These are phyloP conservation scores for Komagataella pastoris DNA, from an alignment of 805 yeast species.

Conservation along the genomic window DNA sequence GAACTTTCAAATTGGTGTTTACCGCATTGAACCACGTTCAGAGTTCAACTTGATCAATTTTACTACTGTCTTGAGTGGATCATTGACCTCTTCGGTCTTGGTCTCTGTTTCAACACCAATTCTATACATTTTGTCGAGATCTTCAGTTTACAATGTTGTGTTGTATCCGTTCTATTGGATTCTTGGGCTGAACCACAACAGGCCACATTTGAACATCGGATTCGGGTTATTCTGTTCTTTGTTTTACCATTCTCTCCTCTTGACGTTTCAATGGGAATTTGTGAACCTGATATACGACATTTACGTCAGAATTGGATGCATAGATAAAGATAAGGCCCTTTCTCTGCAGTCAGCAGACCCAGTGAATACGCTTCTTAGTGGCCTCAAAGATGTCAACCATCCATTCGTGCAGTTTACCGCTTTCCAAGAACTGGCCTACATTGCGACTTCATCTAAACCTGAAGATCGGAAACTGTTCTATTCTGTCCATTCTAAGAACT, in stretches of 20 bases:
- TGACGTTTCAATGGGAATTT: constrained; percentile 35
- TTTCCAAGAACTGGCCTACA: constrained; percentile 60
- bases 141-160: constrained; percentile 25
- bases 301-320: constrained; percentile 59
- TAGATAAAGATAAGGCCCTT: constrained; percentile 51
- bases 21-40: constrained; percentile 22
- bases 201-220: constrained; percentile 26
- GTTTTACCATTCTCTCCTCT: constrained; percentile 19
- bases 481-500: constrained; percentile 29
- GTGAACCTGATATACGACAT: constrained; percentile 47
- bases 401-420: constrained; percentile 48
- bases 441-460: constrained; percentile 35
- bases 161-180: constrained; percentile 16
- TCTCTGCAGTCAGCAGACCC: constrained; percentile 49
- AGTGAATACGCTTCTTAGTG: constrained; percentile 47
- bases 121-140: constrained; percentile 24
- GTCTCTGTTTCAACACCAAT: constrained; percentile 22
- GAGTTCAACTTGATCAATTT: constrained; percentile 7
- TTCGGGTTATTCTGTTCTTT: constrained; percentile 16
- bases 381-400: constrained; percentile 36
- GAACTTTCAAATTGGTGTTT: constrained; percentile 28
- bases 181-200: constrained; percentile 22
- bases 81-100: constrained; percentile 19
- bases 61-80: constrained; percentile 21
- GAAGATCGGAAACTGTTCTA: constrained; percentile 42